A percentile compares a stretch with the other conserved stretches of the same genome.
Evolutionary conservation across 257 asterid species (phyloP).

Genomic region (Nicotiana benthamiana): DNA sequence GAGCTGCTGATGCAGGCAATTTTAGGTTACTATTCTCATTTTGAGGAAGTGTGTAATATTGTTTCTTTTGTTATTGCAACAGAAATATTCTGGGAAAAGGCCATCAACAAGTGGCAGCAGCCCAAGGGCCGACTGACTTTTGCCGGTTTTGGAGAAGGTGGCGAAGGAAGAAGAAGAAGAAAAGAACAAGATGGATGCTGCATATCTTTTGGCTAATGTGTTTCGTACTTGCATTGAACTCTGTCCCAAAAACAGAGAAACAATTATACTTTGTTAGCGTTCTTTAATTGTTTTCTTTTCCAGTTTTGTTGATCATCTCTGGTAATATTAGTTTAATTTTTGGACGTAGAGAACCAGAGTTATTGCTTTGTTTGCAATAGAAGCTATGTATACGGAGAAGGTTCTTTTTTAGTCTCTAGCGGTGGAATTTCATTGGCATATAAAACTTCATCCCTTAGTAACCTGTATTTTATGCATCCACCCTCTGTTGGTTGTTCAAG

Average conservation of each 20-base stretch:
- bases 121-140: conserved; percentile 51
- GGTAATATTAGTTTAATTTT: background rate
- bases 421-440: background rate
- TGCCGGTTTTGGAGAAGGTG: conserved; percentile 8
- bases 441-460: background rate
- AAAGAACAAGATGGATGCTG: conserved; percentile 15
- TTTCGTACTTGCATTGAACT: conserved; percentile 37
- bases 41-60: background rate
- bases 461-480: background rate
- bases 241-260: background rate
- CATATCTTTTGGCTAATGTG: conserved; percentile 21
- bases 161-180: background rate
- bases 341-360: background rate
- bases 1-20: background rate
- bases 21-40: background rate
- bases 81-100: conserved; percentile 66
- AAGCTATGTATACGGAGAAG: background rate
- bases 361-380: background rate
- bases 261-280: background rate
- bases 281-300: conserved; percentile 26
- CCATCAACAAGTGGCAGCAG: conserved; percentile 49
- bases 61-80: conserved; percentile 21
- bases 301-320: conserved; percentile 9
- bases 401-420: background rate
- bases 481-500: background rate